Percentiles rank a stretch among this genome's conserved stretches.
phyloP scores from a whole-genome alignment of 495 filamentous ascomycete species.

The Penicillium robsamsonii region DNA sequence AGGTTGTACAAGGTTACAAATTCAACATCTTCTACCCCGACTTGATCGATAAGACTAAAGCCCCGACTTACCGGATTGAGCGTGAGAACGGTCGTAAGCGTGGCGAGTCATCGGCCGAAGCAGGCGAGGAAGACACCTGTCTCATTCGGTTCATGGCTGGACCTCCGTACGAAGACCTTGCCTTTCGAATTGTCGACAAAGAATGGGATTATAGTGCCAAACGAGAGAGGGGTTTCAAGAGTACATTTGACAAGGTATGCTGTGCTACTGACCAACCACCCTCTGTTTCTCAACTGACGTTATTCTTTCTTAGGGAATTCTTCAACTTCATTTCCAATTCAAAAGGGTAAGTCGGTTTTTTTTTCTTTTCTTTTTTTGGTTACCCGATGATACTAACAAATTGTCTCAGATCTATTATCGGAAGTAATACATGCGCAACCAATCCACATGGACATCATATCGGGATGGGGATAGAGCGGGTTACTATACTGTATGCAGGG shows the following conservation, averaged over 20 bases:
- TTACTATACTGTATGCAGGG: constrained; percentile 16
- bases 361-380: neutral
- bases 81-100: constrained; percentile 83
- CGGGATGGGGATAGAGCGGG: constrained; percentile 13
- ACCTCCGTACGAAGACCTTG: constrained; percentile 94
- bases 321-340: constrained; percentile 97
- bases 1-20: constrained; percentile 98
- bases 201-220: constrained; percentile 99
- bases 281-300: constrained; percentile 13
- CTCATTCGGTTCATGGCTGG: constrained; percentile 94
- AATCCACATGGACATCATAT: constrained; percentile 23
- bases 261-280: constrained; percentile 8
- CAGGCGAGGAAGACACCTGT: constrained; percentile 98
- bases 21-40: constrained; percentile 99
- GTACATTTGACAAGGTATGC: constrained; percentile 94
- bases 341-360: constrained; percentile 60
- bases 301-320: constrained; percentile 65
- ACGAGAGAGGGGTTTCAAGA: constrained; percentile 89
- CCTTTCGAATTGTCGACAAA: constrained; percentile 96
- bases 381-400: constrained; percentile 8
- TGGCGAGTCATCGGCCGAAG: constrained; percentile 88
- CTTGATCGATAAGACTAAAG: constrained; percentile 92
- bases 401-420: constrained; percentile 42
- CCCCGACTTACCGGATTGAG: constrained; percentile 92
- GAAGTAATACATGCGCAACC: constrained; percentile 26